Evolutionary conservation across 73 alveolate species (phyloP).

Genomic region (Blepharisma stoltei): DNA sequence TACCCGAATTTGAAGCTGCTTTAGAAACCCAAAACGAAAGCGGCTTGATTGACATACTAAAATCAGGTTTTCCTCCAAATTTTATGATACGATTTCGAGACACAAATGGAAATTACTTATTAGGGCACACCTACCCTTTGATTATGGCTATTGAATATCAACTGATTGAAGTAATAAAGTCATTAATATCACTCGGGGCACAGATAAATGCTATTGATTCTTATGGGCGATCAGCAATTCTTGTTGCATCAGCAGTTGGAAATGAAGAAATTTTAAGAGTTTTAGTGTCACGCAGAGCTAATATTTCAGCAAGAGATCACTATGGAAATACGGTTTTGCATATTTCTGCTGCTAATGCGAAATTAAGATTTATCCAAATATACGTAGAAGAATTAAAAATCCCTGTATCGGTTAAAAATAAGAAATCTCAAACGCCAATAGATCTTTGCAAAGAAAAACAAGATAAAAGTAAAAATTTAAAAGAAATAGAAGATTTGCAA

Average conservation of each 20-base stretch:
- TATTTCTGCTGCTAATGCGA: background rate
- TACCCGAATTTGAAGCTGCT: background rate
- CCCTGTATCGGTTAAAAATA: background rate
- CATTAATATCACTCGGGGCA: background rate
- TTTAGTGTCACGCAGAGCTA: background rate
- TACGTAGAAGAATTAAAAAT: background rate
- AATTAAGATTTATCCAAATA: background rate
- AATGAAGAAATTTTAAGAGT: background rate
- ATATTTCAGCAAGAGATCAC: slow-evolving; percentile 12
- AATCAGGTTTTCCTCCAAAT: background rate
- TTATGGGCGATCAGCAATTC: background rate
- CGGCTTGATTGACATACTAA: background rate
- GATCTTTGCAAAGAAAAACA: slow-evolving; percentile 11
- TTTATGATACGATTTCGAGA: background rate
- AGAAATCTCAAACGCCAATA: background rate
- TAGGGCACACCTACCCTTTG: slow-evolving; percentile 20
- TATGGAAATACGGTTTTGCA: slow-evolving; percentile 27
- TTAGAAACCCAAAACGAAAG: slow-evolving; percentile 2
- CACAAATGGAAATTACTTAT: background rate
- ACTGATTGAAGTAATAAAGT: background rate
- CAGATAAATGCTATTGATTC: slow-evolving; percentile 9
- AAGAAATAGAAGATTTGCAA: background rate
- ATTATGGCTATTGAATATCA: slow-evolving; percentile 21
- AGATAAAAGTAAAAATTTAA: slow-evolving; percentile 8
- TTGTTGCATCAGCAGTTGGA: slow-evolving; percentile 1